Evolutionary conservation across 2,329 filamentous ascomycete species (phyloP), one percentile per base, ranked within the genome.

Genomic region (Aspergillus novofumigatus): DNA sequence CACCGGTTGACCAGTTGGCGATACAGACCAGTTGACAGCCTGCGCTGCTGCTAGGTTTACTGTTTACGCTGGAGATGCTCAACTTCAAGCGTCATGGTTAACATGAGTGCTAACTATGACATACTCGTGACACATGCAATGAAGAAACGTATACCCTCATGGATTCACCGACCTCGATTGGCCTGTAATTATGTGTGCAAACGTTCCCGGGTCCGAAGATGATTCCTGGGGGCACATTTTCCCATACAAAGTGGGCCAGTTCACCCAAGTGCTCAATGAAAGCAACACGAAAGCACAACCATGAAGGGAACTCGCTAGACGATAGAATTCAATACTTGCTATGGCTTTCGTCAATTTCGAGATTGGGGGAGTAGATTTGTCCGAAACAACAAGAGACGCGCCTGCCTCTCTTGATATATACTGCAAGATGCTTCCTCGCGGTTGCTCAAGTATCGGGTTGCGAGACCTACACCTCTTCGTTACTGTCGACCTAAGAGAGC

Each of bases 161-260:
- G 41, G 51, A 56, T 23, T 42, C 53, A 26, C 57, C 60, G 55
- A 47, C 59, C 47, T 42, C 4, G 1, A 8, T 45, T 51, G 51
- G 45, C 29, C 25, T 4, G 26, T 10, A 9, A 29, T 54, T 10
- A 9, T 42, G 14, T 47, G 48, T 57, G 45, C 59, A 62, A 62
- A 54, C 57, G 59, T 45, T 65, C 23, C 8, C 25, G 23, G 32
- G 54, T 63, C 53, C 55, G 47, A 59, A 60, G 56, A 53, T 58
- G 11, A 44, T 57, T 63, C 52, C 45, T 42, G 53, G 59, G 59
- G 63, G 58, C 17, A 52, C 8, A 49, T 50, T 54, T 23, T 52
- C 55, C 52, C 62, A 65, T 64, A 63, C 59, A 63, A 62, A 65
- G 59, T 64, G 61, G 58, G 60, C 62, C 57, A 47, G 7, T 52